Percentiles rank a stretch among this genome's conserved stretches.
Conservation (phyloP, 345 rosid species). For the Theobroma cacao region DNA sequence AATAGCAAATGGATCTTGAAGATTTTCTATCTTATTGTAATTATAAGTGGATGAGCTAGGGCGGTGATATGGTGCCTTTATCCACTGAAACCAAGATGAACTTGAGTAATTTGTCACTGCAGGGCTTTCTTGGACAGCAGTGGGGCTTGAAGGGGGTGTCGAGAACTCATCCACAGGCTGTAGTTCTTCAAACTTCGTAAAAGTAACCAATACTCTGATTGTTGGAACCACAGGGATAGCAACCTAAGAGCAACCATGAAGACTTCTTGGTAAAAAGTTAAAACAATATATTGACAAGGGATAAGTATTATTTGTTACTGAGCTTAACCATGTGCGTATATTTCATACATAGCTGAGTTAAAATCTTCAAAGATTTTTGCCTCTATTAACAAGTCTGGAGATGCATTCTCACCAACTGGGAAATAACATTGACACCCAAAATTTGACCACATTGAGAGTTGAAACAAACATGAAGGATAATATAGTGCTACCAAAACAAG, state of each 20-base stretch:
- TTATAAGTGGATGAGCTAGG: constrained; percentile 42
- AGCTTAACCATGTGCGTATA: background rate
- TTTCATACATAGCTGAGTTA: background rate
- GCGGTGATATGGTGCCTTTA: constrained; percentile 75
- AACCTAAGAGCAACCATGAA: constrained; percentile 50
- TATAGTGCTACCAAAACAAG: background rate
- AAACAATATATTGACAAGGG: background rate
- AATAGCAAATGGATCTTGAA: constrained; percentile 75
- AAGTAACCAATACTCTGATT: constrained; percentile 81
- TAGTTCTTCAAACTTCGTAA: constrained; percentile 89
- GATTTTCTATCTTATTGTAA: constrained; percentile 53
- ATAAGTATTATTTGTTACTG: background rate
- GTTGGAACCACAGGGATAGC: constrained; percentile 98
- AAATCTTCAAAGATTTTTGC: background rate
- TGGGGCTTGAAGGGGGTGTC: constrained; percentile 92
- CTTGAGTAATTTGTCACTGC: constrained; percentile 35
- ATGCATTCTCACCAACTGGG: background rate
- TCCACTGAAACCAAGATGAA: constrained; percentile 93
- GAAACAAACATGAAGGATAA: background rate
- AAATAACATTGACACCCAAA: background rate
- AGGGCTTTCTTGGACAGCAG: constrained; percentile 66
- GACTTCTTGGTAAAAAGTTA: constrained; percentile 7
- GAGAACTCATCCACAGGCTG: constrained; percentile 79
- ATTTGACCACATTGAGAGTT: background rate
- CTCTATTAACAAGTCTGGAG: background rate